Base-by-base conservation (phyloP, 345 rosid species). In the Boechera retrofracta region DNA sequence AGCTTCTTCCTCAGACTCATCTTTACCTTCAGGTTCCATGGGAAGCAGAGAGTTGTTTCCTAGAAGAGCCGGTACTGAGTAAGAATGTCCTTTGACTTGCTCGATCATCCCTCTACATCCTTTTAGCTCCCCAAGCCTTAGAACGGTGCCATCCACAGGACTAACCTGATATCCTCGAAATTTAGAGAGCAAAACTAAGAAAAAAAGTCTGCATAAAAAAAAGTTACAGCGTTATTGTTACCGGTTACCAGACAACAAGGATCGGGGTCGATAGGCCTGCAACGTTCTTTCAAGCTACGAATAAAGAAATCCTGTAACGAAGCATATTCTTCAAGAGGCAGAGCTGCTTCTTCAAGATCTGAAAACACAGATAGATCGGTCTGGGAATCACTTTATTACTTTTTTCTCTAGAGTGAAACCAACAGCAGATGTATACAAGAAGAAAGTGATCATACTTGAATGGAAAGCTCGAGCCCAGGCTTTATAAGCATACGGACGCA, bases 401-500 rank as follows among this genome's bases (percentile, higher is more conserved):
- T 9, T 42, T 75, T 66, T 1, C 64, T 49, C 3, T 21, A 26
- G 48, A n/a, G 1, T 35, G 49, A 79, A 36, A 48, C 12, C 8
- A 48, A 59, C 2, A 18, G 36, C 33, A 75, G 16, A 75, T 2
- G 21, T 41, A 63, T 36, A 41, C 26, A 54, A 81, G 67, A 64
- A 58, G 18, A 59, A 73, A 16, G 52, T 7, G 52, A 69, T 69
- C 87, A 59, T 91, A 92, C 98, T 88, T 83, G 98, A 83, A 80
- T 89, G 99, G 72, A 92, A 92, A 53, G 99, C 98, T 7, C 93
- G 94, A 56, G 98, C 92, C 98, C 98, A 95, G 1, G 97, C 93
- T 86, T 73, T 85, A 76, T 93, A 88, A 51, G 89, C 88, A 87
- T 73, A 77, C 2, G 98, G 94, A 42, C 98, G 94, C 87, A 92